Evolutionary conservation across 2,329 filamentous ascomycete genomes (phyloP), one percentile per base, ranked within the genome.

Genomic region (Pseudogymnoascus sp.): DNA sequence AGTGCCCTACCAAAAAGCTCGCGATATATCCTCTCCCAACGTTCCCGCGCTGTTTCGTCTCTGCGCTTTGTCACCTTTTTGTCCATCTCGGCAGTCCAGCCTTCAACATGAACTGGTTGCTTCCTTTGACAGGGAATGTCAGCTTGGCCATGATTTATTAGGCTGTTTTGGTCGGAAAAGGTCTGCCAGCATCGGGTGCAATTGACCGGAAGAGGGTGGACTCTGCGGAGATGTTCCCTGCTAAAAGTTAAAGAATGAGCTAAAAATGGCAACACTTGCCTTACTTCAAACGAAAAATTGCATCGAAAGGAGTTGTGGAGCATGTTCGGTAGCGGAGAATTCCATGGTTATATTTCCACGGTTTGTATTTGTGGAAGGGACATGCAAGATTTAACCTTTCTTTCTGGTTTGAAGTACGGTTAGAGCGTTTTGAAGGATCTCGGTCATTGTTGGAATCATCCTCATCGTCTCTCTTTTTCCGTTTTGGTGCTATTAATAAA

Each of bases 211-310:
- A 9, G 47, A 14, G 47, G 28, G 18, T 54, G 47, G 9, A 54
- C 47, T 9, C 47, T 54, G 9, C 47, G 28, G 25, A 54, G 47
- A 32, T 54, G 47, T 54, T 32, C 47, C 47, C 47, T 54, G n/a
- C 5, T 4, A 14, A 16, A 54, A 12, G 14, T 54, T 32, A n/a
- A n/a, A 54, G 47, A 5, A 32, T 8, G 16, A 12, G 47, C 28
- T 2, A 3, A 12, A 14, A 32, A 32, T 20, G n/a, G 28, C 25
- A 18, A 50, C 7, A 32, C 4, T 9, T 5, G 12, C 32, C 47
- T 32, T 18, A 54, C 47, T 54, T 54, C 47, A 54, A 20, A 32
- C 47, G 47, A 18, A 54, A 54, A 32, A 54, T 54, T 32, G 47
- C 47, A 14, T 54, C 47, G 3, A 32, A 54, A 14, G 47, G n/a